Evolutionary conservation across 2,329 filamentous ascomycete species (phyloP).

Genomic region (Clonostachys solani): DNA sequence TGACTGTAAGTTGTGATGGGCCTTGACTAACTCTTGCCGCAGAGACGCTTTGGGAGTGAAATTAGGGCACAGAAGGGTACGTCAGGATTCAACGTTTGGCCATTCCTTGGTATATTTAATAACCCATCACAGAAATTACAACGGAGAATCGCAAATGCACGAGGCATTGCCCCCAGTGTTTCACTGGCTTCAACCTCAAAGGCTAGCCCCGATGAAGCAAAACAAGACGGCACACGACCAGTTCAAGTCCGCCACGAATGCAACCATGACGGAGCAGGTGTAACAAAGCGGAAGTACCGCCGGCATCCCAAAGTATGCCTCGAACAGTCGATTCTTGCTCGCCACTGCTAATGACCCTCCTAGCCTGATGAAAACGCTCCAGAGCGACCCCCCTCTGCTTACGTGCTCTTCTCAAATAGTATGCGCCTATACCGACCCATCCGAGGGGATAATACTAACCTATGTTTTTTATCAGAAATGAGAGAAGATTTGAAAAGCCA

Average conservation of each 20-base stretch:
- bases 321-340: neutral
- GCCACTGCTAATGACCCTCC: neutral
- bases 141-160: slow-evolving; percentile 71
- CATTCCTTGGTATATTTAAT: slow-evolving; percentile 3
- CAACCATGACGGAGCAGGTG: slow-evolving; percentile 34
- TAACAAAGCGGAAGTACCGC: slow-evolving; percentile 69
- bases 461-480: slow-evolving; percentile 47
- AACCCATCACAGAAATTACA: slow-evolving; percentile 67
- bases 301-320: slow-evolving; percentile 67
- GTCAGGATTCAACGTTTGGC: slow-evolving; percentile 14
- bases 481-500: slow-evolving; percentile 74
- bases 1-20: neutral
- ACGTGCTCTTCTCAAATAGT: slow-evolving; percentile 85
- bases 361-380: slow-evolving; percentile 76
- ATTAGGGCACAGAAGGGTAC: slow-evolving; percentile 74
- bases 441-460: too few species aligned
- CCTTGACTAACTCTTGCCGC: slow-evolving; percentile 12
- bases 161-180: slow-evolving; percentile 54
- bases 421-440: slow-evolving; percentile 19
- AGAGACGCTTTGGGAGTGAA: slow-evolving; percentile 74
- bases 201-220: slow-evolving; percentile 47
- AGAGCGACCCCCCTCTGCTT: slow-evolving; percentile 75
- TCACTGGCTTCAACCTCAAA: slow-evolving; percentile 45
- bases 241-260: slow-evolving; percentile 43
- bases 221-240: slow-evolving; percentile 46